phyloP scores from a whole-genome alignment of 768 basidiomycete genomes.

The Paxillus involutus region DNA sequence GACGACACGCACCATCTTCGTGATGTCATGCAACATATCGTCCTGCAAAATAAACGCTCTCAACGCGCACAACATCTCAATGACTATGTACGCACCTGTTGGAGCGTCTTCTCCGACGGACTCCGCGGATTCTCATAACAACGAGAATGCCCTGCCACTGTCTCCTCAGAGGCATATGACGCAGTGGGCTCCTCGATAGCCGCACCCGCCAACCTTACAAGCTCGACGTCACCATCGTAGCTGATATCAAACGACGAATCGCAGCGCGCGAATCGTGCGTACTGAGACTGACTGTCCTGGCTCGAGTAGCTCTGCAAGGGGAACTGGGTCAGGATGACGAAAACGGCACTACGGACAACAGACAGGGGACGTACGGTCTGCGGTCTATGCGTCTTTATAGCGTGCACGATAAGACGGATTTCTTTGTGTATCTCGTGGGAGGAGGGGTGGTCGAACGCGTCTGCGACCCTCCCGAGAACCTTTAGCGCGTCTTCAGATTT shows the following conservation, averaged over 20 bases:
- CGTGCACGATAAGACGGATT: conserved; percentile 18
- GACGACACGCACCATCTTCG: conserved; percentile 24
- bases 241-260: conserved; percentile 14
- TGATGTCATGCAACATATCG: conserved; percentile 18
- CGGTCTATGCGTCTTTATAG: conserved; percentile 21
- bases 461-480: conserved; percentile 28
- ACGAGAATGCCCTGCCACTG: background rate
- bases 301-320: conserved; percentile 17
- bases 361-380: conserved; percentile 17
- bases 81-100: conserved; percentile 13
- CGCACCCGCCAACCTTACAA: conserved; percentile 11
- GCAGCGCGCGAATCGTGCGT: background rate
- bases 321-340: background rate
- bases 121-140: background rate
- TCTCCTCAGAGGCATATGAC: conserved; percentile 15
- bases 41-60: conserved; percentile 8
- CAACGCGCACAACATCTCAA: background rate
- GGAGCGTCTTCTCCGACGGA: conserved; percentile 1
- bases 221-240: conserved; percentile 19
- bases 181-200: conserved; percentile 13
- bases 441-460: conserved; percentile 28
- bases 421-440: conserved; percentile 19
- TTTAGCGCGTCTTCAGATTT: conserved; percentile 16
- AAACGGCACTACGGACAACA: background rate
- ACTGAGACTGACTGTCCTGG: conserved; percentile 8